phyloP scores from a whole-genome alignment of 768 basidiomycete genomes.

The Pluteus cervinus region DNA sequence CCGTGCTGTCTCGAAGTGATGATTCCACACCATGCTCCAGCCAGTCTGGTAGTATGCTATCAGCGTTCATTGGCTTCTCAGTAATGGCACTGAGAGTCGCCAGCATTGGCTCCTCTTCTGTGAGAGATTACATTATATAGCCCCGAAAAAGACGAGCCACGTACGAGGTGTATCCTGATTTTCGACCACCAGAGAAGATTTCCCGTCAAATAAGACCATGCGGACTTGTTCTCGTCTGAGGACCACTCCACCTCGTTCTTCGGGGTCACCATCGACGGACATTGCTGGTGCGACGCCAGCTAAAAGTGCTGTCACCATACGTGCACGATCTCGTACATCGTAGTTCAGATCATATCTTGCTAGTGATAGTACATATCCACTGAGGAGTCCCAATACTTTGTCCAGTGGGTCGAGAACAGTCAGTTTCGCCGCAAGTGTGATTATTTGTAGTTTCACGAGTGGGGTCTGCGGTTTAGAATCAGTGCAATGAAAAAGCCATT shows the following conservation, averaged over 20 bases:
- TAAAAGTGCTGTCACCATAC: slow-evolving; percentile 72
- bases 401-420: slow-evolving; percentile 60
- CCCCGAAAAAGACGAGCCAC: slow-evolving; percentile 3
- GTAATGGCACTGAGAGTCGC: slow-evolving; percentile 66
- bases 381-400: slow-evolving; percentile 44
- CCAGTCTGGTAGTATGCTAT: slow-evolving; percentile 74
- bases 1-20: slow-evolving; percentile 61
- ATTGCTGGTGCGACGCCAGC: slow-evolving; percentile 35
- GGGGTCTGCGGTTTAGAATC: slow-evolving; percentile 33
- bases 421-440: slow-evolving; percentile 85
- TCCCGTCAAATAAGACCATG: slow-evolving; percentile 76
- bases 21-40: slow-evolving; percentile 80
- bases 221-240: slow-evolving; percentile 78
- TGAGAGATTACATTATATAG: slow-evolving; percentile 3
- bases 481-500: slow-evolving; percentile 1
- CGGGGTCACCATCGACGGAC: slow-evolving; percentile 30
- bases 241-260: slow-evolving; percentile 64
- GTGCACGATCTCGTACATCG: slow-evolving; percentile 86
- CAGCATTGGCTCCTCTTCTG: slow-evolving; percentile 39
- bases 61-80: slow-evolving; percentile 45
- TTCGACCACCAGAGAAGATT: slow-evolving; percentile 41
- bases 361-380: slow-evolving; percentile 71
- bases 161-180: no score
- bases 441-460: slow-evolving; percentile 73
- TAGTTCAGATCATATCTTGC: slow-evolving; percentile 87